Percentiles rank a stretch among this genome's conserved stretches.
phyloP scores from a whole-genome alignment of 2,329 filamentous ascomycete genomes.

The Pseudocercospora fijiensis region DNA sequence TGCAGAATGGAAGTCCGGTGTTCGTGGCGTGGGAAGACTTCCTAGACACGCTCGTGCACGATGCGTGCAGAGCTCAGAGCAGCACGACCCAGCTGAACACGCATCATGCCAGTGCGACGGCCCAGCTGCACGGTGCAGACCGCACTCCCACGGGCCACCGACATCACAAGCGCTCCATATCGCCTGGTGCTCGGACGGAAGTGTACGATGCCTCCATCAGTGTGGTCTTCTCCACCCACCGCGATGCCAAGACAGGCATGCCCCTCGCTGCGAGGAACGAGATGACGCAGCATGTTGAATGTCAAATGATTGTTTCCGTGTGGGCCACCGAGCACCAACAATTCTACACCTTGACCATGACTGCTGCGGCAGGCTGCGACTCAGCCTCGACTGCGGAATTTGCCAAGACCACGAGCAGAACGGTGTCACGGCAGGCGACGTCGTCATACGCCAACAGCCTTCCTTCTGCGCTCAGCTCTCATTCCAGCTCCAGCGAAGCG shows the following conservation, averaged over 20 bases:
- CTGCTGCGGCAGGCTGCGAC: constrained; percentile 48
- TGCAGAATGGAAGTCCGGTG: constrained; percentile 62
- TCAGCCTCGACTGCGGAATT: constrained; percentile 19
- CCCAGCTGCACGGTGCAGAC: too few relatives aligned
- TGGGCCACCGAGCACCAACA: constrained; percentile 68
- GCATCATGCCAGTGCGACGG: constrained; percentile 23
- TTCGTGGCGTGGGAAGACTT: constrained; percentile 55
- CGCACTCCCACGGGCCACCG: constrained; percentile 22
- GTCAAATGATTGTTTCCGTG: constrained; percentile 74
- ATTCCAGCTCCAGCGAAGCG: constrained; percentile 40
- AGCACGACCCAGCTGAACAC: constrained; percentile 33
- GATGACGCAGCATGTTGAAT: constrained; percentile 49
- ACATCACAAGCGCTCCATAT: constrained; percentile 28
- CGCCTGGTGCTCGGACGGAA: constrained; percentile 40
- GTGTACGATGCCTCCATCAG: constrained; percentile 65
- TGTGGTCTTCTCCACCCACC: constrained; percentile 61
- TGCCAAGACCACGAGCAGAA: constrained; percentile 39
- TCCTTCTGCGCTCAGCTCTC: constrained; percentile 41
- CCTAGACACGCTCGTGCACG: constrained; percentile 45
- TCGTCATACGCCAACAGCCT: constrained; percentile 39
- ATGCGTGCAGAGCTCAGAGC: constrained; percentile 36
- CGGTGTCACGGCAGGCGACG: constrained; percentile 45
- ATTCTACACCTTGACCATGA: constrained; percentile 75
- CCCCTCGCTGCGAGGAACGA: constrained; percentile 37
- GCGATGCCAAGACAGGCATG: constrained; percentile 41